Evolutionary conservation across 441 rosid genomes (phyloP).

Genomic region (Brassica balearica): DNA sequence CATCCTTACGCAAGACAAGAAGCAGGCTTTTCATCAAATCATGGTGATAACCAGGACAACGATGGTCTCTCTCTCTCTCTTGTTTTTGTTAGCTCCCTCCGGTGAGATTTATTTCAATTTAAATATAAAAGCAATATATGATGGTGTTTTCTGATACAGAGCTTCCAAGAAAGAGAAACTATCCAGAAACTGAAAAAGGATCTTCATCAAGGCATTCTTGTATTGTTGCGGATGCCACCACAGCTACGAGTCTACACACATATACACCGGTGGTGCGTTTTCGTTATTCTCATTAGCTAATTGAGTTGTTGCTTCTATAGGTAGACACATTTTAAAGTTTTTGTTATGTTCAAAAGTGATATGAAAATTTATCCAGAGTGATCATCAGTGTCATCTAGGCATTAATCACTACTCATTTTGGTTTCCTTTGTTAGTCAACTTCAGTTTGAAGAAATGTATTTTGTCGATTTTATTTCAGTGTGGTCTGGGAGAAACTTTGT

Average conservation of each 20-base stretch:
- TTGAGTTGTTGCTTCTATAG: constrained; percentile 5
- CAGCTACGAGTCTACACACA: constrained; percentile 12
- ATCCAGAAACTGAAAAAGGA: not conserved
- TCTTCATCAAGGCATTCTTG: constrained; percentile 17
- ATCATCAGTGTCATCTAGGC: not conserved
- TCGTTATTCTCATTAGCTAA: constrained; percentile 3
- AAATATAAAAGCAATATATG: not conserved
- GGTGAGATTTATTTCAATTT: constrained; percentile 6
- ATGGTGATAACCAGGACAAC: constrained; percentile 4
- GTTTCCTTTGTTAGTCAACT: not conserved
- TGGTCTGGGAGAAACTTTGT: not conserved
- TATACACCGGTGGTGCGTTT: constrained; percentile 23
- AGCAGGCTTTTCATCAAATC: constrained; percentile 21
- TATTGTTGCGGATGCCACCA: not conserved
- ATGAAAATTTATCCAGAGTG: not conserved
- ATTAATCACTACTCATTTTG: not conserved
- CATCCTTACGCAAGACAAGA: constrained; percentile 5
- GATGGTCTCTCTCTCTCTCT: not conserved
- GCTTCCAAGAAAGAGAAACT: constrained; percentile 25
- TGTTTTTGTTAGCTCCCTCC: not conserved
- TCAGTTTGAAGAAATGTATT: not conserved
- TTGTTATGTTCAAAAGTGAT: not conserved
- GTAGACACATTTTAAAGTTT: constrained; percentile 2
- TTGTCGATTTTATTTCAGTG: not conserved
- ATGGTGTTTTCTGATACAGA: constrained; percentile 14